Percentiles rank a stretch among this genome's conserved stretches.
Evolutionary conservation across 495 filamentous ascomycete species (phyloP).

Genomic region (Stereocaulon alpinum): DNA sequence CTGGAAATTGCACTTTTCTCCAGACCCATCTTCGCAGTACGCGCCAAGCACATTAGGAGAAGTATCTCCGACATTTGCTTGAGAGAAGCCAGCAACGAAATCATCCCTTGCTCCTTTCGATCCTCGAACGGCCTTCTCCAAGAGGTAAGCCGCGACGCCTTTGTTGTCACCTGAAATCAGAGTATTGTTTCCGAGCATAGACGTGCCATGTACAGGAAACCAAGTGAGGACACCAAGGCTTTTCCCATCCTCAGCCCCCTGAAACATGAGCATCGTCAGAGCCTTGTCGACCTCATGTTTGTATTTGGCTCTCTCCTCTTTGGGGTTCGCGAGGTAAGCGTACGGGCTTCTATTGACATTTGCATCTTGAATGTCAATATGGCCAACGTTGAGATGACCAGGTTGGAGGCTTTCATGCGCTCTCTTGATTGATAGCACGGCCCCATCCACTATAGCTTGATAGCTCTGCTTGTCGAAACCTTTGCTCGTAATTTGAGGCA

Average conservation of each 20-base stretch:
- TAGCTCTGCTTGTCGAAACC: slow-evolving; percentile 89
- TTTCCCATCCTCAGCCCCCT: slow-evolving; percentile 58
- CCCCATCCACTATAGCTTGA: slow-evolving; percentile 80
- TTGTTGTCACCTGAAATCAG: slow-evolving; percentile 92
- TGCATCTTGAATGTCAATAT: slow-evolving; percentile 63
- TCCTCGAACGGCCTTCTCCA: slow-evolving; percentile 60
- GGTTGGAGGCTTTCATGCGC: slow-evolving; percentile 67
- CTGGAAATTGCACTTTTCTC: slow-evolving; percentile 53
- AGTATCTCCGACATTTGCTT: slow-evolving; percentile 89
- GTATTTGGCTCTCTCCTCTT: slow-evolving; percentile 64
- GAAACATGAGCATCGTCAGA: slow-evolving; percentile 74
- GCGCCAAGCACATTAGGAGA: slow-evolving; percentile 80
- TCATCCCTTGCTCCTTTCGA: slow-evolving; percentile 45
- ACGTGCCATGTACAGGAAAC: slow-evolving; percentile 92
- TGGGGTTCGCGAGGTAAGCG: slow-evolving; percentile 84
- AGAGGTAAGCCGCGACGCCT: slow-evolving; percentile 78
- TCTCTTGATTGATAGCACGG: slow-evolving; percentile 65
- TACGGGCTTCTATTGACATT: slow-evolving; percentile 88
- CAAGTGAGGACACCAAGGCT: slow-evolving; percentile 75
- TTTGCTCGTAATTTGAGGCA: slow-evolving; percentile 85
- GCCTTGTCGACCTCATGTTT: slow-evolving; percentile 74
- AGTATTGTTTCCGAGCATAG: slow-evolving; percentile 86
- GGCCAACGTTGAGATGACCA: slow-evolving; percentile 63
- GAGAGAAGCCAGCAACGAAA: slow-evolving; percentile 92
- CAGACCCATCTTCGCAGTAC: slow-evolving; percentile 68